phyloP scores from a whole-genome alignment of 805 yeast genomes.

The Kodamaea leandrae region DNA sequence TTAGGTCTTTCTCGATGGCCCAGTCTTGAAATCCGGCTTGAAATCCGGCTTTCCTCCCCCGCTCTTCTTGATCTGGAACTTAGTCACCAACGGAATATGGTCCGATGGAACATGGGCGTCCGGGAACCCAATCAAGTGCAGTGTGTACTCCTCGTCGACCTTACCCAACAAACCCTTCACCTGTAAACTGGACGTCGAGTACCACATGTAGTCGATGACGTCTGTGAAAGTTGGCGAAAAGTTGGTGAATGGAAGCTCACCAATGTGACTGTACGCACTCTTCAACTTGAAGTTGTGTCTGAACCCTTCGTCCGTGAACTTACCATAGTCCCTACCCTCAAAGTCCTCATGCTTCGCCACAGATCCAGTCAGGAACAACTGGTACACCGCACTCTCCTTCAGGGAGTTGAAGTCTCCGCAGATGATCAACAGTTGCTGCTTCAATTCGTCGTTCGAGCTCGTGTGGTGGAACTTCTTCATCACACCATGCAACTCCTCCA shows the following conservation, averaged over 20 bases:
- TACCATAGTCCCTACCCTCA: constrained; percentile 86
- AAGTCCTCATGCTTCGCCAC: constrained; percentile 79
- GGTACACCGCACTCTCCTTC: constrained; percentile 85
- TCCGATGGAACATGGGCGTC: constrained; percentile 92
- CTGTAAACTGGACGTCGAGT: constrained; percentile 72
- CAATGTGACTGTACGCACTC: constrained; percentile 80
- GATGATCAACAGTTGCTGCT: constrained; percentile 71
- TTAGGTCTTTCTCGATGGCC: constrained; percentile 39
- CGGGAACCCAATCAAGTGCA: constrained; percentile 86
- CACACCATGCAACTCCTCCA: constrained; percentile 79
- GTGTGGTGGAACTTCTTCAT: constrained; percentile 49
- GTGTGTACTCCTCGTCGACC: constrained; percentile 73
- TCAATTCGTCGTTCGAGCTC: constrained; percentile 47
- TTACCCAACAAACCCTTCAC: constrained; percentile 86
- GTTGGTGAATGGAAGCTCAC: constrained; percentile 92
- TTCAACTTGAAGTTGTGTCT: constrained; percentile 75
- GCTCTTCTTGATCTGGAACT: constrained; percentile 65
- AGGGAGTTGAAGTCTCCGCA: constrained; percentile 97
- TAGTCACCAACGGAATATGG: constrained; percentile 83
- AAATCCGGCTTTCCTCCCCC: constrained; percentile 38
- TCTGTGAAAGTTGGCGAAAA: constrained; percentile 91
- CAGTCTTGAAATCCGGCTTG: constrained; percentile 44
- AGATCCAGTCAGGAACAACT: constrained; percentile 76
- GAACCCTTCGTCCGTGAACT: constrained; percentile 85
- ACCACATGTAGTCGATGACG: constrained; percentile 95